phyloP scores from a whole-genome alignment of 345 rosid species.

The Xanthoceras sorbifolium region DNA sequence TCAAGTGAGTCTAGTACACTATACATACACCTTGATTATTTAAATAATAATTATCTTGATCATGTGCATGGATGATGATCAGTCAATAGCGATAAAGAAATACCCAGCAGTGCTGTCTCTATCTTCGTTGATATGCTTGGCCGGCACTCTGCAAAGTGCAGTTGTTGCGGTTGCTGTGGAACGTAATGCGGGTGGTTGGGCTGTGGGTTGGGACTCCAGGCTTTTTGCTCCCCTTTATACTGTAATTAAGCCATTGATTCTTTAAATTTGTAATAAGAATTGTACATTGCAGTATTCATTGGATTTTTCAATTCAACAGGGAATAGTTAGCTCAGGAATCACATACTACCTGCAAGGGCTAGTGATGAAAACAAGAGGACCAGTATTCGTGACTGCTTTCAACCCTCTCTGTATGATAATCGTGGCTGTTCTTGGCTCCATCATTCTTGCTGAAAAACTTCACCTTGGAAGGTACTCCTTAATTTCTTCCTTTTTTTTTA shows the following conservation, averaged over 20 bases:
- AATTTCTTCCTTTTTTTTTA: background rate
- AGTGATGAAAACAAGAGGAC: slow-evolving; percentile 74
- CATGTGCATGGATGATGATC: slow-evolving; percentile 10
- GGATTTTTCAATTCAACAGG: slow-evolving; percentile 30
- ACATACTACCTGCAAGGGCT: slow-evolving; percentile 76
- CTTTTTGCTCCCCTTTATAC: slow-evolving; percentile 70
- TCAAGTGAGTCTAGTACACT: slow-evolving; percentile 51
- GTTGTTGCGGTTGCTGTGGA: slow-evolving; percentile 49
- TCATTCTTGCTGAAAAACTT: slow-evolving; percentile 59
- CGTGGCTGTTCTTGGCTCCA: slow-evolving; percentile 54
- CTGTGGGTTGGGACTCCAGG: slow-evolving; percentile 67
- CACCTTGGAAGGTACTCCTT: slow-evolving; percentile 60
- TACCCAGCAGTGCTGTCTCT: slow-evolving; percentile 69
- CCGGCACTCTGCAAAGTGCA: slow-evolving; percentile 61
- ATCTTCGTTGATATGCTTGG: slow-evolving; percentile 59
- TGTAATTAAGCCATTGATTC: slow-evolving; percentile 15
- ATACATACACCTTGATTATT: too few species aligned
- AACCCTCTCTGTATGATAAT: slow-evolving; percentile 81
- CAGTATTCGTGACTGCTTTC: slow-evolving; percentile 76
- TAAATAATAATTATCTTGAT: too few species aligned
- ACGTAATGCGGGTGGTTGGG: slow-evolving; percentile 58
- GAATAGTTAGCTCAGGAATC: slow-evolving; percentile 65
- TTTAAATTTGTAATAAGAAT: background rate
- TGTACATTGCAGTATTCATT: background rate
- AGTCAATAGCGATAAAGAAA: slow-evolving; percentile 63